A percentile compares a stretch with the other conserved stretches of the same genome.
Evolutionary conservation across 1,284 basidiomycete species (phyloP).

Genomic region (Limonomyces culmigenus): DNA sequence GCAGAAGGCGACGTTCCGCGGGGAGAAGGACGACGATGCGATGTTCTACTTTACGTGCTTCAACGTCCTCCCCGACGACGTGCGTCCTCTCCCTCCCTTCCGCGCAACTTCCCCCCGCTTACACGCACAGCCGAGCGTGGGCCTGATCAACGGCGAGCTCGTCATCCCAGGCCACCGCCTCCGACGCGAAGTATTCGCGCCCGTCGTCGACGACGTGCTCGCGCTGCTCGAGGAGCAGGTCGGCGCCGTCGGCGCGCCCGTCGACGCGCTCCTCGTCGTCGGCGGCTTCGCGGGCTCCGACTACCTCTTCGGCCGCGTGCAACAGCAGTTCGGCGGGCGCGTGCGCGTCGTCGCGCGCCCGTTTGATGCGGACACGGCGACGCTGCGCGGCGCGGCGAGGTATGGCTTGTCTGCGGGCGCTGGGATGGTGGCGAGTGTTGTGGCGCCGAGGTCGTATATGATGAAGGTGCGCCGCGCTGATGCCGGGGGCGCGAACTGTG

Average conservation of each 20-base stretch:
- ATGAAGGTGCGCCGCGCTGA: slow-evolving; percentile 40
- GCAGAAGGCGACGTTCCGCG: slow-evolving; percentile 60
- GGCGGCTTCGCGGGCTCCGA: slow-evolving; percentile 70
- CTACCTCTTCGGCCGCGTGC: too few species aligned
- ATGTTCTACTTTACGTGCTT: slow-evolving; percentile 10
- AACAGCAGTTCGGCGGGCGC: slow-evolving; percentile 45
- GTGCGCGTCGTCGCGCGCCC: slow-evolving; percentile 63
- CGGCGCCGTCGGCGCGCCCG: slow-evolving; percentile 38
- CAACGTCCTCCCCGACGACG: too few species aligned
- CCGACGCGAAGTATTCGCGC: slow-evolving; percentile 64
- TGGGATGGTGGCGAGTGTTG: slow-evolving; percentile 58
- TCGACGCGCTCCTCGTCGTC: slow-evolving; percentile 67
- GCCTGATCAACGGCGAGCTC: slow-evolving; percentile 63
- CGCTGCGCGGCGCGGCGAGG: slow-evolving; percentile 63
- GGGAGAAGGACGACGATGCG: slow-evolving; percentile 61
- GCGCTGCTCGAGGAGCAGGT: slow-evolving; percentile 62
- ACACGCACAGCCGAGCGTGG: slow-evolving; percentile 54
- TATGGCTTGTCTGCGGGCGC: slow-evolving; percentile 67
- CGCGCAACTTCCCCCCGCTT: slow-evolving; percentile 65
- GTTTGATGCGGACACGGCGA: slow-evolving; percentile 69
- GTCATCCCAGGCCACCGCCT: slow-evolving; percentile 62
- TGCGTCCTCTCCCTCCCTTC: slow-evolving; percentile 75
- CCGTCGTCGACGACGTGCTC: slow-evolving; percentile 60
- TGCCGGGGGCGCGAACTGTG: slow-evolving; percentile 6
- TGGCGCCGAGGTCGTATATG: slow-evolving; percentile 63